Evolutionary conservation across 1,139 yeast genomes (phyloP), one percentile per base, ranked within the genome.

Genomic region (Suhomyces guaymorum): DNA sequence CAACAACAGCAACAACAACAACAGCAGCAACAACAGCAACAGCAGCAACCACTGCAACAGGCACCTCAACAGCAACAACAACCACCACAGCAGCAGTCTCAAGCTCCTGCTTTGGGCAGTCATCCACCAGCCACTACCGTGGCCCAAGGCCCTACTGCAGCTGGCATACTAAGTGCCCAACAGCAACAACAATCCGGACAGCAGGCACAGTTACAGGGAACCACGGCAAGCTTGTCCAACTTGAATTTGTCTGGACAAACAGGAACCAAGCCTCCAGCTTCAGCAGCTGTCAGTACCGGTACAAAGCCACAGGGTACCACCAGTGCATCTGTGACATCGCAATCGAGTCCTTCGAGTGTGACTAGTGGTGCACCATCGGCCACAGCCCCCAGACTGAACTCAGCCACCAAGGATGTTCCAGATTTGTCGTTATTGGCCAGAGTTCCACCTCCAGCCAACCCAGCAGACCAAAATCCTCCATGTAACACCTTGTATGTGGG

Each of bases 381-480:
- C 20, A 15, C 33, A 19, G 21, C 26, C 9, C 18, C 21, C 22
- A 15, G 37, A 9, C 24, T 24, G 22, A n/a, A 16, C 7, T n/a
- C 25, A 12, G 8, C 24, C n/a, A 18, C 29, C 32, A 69, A 63
- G 43, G 74, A 66, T 46, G 70, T 83, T n/a, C 88, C 87, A 9
- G 92, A 84, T 54, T 67, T 83, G 45, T 80, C 88, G 2, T 63
- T 83, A 31, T 63, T 84, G 31, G 88, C 90, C 0, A 64, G 87
- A 43, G 88, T 90, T 15, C 90, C 96, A 23, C 96, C 97, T 1
- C 97, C 97, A 4, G 96, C 96, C 2, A 92, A 92, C 52, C 98
- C 98, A 1, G 98, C 98, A 3, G 98, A 92, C 61, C 98, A 92
- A 63, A 92, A 92, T 54, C 98, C 98, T 7, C 98, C 98, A 6